A percentile compares a stretch with the other conserved stretches of the same genome.
phyloP scores from a whole-genome alignment of 2,329 filamentous ascomycete genomes.

The Myriangium duriaei region DNA sequence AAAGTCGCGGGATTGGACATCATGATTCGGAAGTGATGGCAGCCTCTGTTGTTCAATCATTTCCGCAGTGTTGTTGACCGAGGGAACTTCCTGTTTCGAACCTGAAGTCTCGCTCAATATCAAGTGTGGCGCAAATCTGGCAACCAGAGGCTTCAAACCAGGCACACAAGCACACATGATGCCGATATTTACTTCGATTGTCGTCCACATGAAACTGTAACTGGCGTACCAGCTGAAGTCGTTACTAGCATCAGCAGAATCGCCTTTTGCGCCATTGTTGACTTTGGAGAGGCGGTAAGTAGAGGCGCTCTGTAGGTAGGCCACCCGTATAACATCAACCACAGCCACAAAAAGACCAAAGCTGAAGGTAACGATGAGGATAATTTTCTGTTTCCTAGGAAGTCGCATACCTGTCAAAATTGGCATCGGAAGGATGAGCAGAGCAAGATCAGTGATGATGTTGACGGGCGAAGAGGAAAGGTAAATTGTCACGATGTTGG shows the following conservation, averaged over 20 bases:
- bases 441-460: slow-evolving; percentile 79
- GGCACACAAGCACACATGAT: slow-evolving; percentile 90
- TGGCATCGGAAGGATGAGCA: slow-evolving; percentile 77
- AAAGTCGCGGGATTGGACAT: slow-evolving; percentile 17
- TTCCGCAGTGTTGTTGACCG: slow-evolving; percentile 19
- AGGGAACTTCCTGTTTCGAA: background rate
- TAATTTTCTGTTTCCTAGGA: slow-evolving; percentile 74
- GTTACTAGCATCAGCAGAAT: slow-evolving; percentile 28
- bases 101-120: slow-evolving; percentile 33
- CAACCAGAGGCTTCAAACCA: slow-evolving; percentile 73
- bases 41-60: slow-evolving; percentile 21
- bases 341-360: slow-evolving; percentile 79
- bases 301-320: slow-evolving; percentile 69
- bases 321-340: slow-evolving; percentile 80
- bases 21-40: slow-evolving; percentile 16
- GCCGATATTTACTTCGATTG: slow-evolving; percentile 79
- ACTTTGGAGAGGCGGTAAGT: slow-evolving; percentile 33
- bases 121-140: slow-evolving; percentile 45
- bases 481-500: slow-evolving; percentile 51
- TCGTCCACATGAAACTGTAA: slow-evolving; percentile 84
- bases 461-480: slow-evolving; percentile 75
- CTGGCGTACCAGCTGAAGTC: slow-evolving; percentile 62
- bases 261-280: slow-evolving; percentile 18
- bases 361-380: slow-evolving; percentile 73
- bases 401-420: slow-evolving; percentile 77